Evolutionary conservation across 2,329 filamentous ascomycete genomes (phyloP).

Genomic region (Fusarium sterilihyphosum): DNA sequence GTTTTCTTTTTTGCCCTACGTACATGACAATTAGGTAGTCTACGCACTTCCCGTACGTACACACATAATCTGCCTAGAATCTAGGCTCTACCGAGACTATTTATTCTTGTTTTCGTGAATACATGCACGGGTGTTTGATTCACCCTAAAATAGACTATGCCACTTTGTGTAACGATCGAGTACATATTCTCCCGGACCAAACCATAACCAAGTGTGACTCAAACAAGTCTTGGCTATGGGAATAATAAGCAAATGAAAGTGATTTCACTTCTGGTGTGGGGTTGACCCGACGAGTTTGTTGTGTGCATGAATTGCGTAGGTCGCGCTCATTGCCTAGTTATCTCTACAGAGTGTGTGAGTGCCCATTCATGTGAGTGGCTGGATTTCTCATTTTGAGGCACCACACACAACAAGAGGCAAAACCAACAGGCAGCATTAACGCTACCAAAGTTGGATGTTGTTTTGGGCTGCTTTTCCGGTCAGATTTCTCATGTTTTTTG

Average conservation of each 20-base stretch:
- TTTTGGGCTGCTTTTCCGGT: background rate
- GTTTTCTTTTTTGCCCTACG: background rate
- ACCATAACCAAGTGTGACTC: conserved; percentile 1
- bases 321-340: conserved; percentile 14
- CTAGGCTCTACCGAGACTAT: background rate
- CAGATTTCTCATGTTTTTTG: background rate
- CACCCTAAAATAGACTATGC: background rate
- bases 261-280: background rate
- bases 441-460: background rate
- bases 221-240: background rate
- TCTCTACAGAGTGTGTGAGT: conserved; percentile 1
- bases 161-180: conserved; percentile 1
- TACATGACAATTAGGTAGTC: background rate
- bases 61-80: background rate
- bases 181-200: background rate
- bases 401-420: background rate
- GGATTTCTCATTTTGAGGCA: background rate
- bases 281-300: background rate
- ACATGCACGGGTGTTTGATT: background rate
- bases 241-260: background rate
- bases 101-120: conserved; percentile 15
- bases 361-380: background rate
- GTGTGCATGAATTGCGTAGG: conserved; percentile 2
- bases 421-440: conserved; percentile 17
- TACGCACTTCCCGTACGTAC: background rate